Percentiles rank a stretch among this genome's conserved stretches.
Evolutionary conservation across 768 basidiomycete species (phyloP).

Genomic region (Amanita molliuscula): DNA sequence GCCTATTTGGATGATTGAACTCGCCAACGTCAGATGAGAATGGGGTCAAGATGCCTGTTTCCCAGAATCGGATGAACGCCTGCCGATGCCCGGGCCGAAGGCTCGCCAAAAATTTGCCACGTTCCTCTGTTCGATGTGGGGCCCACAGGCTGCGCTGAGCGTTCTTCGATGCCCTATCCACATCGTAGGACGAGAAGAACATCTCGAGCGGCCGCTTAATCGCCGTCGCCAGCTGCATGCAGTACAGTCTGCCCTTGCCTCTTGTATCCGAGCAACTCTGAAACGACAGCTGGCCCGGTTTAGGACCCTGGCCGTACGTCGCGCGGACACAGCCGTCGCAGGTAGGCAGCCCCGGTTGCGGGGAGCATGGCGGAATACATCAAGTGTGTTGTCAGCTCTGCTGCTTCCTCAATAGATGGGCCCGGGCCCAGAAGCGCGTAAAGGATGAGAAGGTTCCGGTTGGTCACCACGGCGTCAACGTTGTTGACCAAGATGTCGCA

Average conservation of each 20-base stretch:
- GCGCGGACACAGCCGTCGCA: slow-evolving; percentile 23
- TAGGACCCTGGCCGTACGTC: slow-evolving; percentile 22
- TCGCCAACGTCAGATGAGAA: slow-evolving; percentile 21
- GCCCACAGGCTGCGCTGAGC: slow-evolving; percentile 22
- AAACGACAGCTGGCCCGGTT: slow-evolving; percentile 27
- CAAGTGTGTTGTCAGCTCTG: slow-evolving; percentile 29
- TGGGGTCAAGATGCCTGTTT: slow-evolving; percentile 28
- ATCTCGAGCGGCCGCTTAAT: slow-evolving; percentile 28
- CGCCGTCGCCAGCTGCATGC: slow-evolving; percentile 25
- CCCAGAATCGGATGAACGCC: slow-evolving; percentile 24
- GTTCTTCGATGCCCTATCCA: slow-evolving; percentile 18
- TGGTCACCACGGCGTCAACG: slow-evolving; percentile 13
- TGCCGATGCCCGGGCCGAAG: slow-evolving; percentile 32
- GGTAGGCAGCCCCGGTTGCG: slow-evolving; percentile 22
- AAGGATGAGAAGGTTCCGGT: slow-evolving; percentile 16
- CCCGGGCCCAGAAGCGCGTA: slow-evolving; percentile 18
- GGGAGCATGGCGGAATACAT: slow-evolving; percentile 33
- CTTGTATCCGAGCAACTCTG: slow-evolving; percentile 21
- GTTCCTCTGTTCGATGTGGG: slow-evolving; percentile 27
- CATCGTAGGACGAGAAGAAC: slow-evolving; percentile 22
- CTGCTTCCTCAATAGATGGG: slow-evolving; percentile 29
- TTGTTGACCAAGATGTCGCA: slow-evolving; percentile 17
- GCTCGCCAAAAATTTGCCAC: slow-evolving; percentile 26
- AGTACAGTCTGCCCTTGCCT: slow-evolving; percentile 23
- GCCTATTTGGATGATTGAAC: slow-evolving; percentile 31